Conservation (phyloP, 345 rosid genomes). For the Aurinia saxatilis region DNA sequence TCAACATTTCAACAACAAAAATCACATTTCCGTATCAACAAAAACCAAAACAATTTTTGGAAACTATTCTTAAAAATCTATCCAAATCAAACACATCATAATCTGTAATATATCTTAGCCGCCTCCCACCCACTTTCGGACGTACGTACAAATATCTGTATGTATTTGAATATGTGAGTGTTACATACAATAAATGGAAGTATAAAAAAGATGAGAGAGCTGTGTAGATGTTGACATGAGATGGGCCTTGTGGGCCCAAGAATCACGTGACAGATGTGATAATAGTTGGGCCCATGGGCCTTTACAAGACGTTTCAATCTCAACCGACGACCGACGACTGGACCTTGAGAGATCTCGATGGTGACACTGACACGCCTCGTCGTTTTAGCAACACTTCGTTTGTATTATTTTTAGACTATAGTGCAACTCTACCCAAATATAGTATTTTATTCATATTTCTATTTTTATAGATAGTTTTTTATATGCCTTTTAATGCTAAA, state of each 20-base stretch:
- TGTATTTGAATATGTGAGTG: neutral
- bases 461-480: neutral
- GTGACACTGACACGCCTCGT: slow-evolving; percentile 14
- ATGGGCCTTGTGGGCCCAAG: slow-evolving; percentile 26
- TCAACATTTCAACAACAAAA: no score
- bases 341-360: slow-evolving; percentile 17
- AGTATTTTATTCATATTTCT: slow-evolving; percentile 7
- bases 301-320: slow-evolving; percentile 16
- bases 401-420: neutral
- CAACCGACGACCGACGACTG: slow-evolving; percentile 23
- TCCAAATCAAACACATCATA: slow-evolving; percentile 11
- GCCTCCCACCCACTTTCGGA: neutral
- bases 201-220: slow-evolving; percentile 17
- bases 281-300: slow-evolving; percentile 24
- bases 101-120: neutral
- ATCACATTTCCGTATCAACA: neutral
- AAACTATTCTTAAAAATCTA: neutral
- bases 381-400: slow-evolving; percentile 6
- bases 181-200: slow-evolving; percentile 10
- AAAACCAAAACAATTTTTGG: neutral
- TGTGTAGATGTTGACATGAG: slow-evolving; percentile 24
- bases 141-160: neutral
- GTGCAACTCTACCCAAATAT: neutral
- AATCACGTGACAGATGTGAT: slow-evolving; percentile 25
- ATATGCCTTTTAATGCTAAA: neutral